phyloP scores from a whole-genome alignment of 2,329 filamentous ascomycete species.

The Atkinsonella texensis region DNA sequence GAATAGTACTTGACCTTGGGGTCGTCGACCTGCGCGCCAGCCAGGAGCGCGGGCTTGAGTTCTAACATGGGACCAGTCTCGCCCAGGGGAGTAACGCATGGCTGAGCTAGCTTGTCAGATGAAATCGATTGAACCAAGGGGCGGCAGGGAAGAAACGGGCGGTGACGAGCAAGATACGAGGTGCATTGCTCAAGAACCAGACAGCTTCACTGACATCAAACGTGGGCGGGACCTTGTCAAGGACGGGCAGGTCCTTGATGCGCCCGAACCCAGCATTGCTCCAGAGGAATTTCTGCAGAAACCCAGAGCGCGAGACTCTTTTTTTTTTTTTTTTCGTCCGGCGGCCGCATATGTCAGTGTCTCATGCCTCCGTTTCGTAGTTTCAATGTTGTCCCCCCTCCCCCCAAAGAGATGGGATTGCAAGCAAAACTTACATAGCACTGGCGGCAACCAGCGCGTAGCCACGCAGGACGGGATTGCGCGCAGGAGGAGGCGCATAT shows the following conservation, averaged over 20 bases:
- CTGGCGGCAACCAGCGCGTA: slow-evolving; percentile 33
- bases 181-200: too few species aligned
- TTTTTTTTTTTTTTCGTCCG: background rate
- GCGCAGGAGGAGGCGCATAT: slow-evolving; percentile 27
- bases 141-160: too few species aligned
- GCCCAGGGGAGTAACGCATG: slow-evolving; percentile 42
- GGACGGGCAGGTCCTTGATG: slow-evolving; percentile 32
- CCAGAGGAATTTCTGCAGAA: slow-evolving; percentile 57
- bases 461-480: slow-evolving; percentile 62
- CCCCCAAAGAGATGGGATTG: background rate
- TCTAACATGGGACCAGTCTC: slow-evolving; percentile 25
- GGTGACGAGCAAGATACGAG: too few species aligned
- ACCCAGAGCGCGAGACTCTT: slow-evolving; percentile 47
- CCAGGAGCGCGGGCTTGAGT: slow-evolving; percentile 29
- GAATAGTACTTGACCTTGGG: slow-evolving; percentile 49
- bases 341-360: background rate
- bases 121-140: background rate
- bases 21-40: slow-evolving; percentile 27
- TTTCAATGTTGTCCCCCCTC: background rate
- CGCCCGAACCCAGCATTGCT: slow-evolving; percentile 48
- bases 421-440: slow-evolving; percentile 5
- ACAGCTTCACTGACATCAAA: slow-evolving; percentile 28
- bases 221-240: slow-evolving; percentile 32
- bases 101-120: slow-evolving; percentile 23
- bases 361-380: background rate